These are phyloP conservation scores for Alternaria longipes DNA, from an alignment of 2,329 filamentous ascomycete species.

Conservation along the genomic window DNA sequence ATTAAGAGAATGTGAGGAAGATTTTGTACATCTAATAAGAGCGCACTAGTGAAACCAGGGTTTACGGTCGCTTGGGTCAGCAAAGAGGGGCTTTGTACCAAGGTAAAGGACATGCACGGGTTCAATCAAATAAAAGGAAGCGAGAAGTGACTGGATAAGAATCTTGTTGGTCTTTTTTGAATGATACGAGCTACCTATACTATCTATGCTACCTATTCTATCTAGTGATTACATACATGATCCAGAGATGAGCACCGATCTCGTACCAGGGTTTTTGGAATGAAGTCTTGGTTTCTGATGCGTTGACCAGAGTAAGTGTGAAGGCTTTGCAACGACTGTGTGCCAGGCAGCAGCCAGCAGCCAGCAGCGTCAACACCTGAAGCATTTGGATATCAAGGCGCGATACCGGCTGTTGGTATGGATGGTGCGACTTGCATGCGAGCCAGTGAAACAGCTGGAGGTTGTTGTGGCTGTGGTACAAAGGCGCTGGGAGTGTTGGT, in stretches of 20 bases:
- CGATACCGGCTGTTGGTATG: not conserved
- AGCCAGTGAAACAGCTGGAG: not conserved
- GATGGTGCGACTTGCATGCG: not conserved
- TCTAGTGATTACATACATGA: constrained; percentile 7
- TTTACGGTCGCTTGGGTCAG: not conserved
- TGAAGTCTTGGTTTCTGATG: not conserved
- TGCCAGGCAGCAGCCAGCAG: not conserved
- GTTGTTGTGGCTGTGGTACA: not conserved
- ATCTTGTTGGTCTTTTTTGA: not conserved
- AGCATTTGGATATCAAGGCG: not conserved
- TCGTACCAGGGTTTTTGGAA: not conserved
- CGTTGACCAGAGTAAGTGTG: not conserved
- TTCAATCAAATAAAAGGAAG: not conserved
- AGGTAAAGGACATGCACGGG: not conserved
- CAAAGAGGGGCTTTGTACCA: not conserved
- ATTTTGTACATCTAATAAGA: not conserved
- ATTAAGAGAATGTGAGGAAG: not conserved
- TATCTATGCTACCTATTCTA: constrained; percentile 1
- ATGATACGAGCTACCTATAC: not conserved
- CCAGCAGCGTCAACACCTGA: not conserved
- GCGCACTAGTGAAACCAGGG: constrained; percentile 1
- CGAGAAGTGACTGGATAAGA: not conserved
- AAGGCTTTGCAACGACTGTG: not conserved
- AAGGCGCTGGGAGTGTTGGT: not conserved
- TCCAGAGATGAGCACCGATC: not conserved